Percentiles rank a stretch among this genome's conserved stretches.
Evolutionary conservation across 768 basidiomycete species (phyloP).

Genomic region (Gautieria morchelliformis): DNA sequence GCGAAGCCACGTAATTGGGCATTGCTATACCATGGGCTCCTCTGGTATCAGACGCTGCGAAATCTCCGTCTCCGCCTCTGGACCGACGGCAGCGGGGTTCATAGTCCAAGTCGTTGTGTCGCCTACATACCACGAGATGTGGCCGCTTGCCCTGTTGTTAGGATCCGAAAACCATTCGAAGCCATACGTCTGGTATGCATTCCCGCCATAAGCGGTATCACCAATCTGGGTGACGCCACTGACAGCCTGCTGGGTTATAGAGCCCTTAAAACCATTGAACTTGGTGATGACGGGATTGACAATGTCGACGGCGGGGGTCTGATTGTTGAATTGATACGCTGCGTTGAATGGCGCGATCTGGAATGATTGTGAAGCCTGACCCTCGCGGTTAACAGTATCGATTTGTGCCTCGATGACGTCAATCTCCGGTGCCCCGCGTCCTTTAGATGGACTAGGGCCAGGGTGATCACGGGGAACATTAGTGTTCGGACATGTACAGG

Average conservation of each 20-base stretch:
- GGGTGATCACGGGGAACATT: constrained; percentile 53
- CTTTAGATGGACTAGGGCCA: constrained; percentile 55
- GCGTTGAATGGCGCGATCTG: constrained; percentile 77
- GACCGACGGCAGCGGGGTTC: constrained; percentile 52
- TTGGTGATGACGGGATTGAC: constrained; percentile 40
- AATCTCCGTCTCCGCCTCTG: constrained; percentile 51
- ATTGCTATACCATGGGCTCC: constrained; percentile 76
- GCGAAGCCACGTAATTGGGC: not conserved
- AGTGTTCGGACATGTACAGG: constrained; percentile 78
- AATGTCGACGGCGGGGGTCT: constrained; percentile 41
- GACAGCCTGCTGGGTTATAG: constrained; percentile 62
- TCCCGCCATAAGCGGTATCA: constrained; percentile 44
- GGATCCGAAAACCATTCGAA: constrained; percentile 79
- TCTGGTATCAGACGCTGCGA: constrained; percentile 64
- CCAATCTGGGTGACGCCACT: constrained; percentile 54
- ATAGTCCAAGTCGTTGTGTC: constrained; percentile 64
- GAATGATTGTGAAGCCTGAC: constrained; percentile 70
- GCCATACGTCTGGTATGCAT: constrained; percentile 51
- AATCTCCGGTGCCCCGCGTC: constrained; percentile 84
- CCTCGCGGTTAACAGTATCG: constrained; percentile 38
- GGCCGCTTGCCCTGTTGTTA: constrained; percentile 53
- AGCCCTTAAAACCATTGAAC: constrained; percentile 64
- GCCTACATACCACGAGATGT: constrained; percentile 75
- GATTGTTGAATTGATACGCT: constrained; percentile 50
- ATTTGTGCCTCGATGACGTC: constrained; percentile 85